phyloP scores from a whole-genome alignment of 371 early-diverging fungal genomes.

The Mortierella sp. region DNA sequence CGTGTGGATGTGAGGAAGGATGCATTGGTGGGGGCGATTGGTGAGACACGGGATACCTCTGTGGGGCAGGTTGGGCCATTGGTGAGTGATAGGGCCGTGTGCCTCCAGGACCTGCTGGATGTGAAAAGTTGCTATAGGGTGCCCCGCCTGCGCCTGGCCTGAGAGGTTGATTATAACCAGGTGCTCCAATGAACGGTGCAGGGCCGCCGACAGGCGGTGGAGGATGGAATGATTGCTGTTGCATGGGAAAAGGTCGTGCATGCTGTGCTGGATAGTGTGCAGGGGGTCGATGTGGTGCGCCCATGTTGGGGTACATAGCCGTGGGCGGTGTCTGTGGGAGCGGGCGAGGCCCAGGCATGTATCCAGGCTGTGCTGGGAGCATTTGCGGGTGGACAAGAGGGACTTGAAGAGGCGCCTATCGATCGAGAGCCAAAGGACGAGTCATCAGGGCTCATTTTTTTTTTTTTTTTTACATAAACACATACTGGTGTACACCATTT shows the following conservation, averaged over 20 bases:
- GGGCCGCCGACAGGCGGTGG: too few species aligned
- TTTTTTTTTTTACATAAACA: not conserved
- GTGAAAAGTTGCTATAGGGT: not conserved
- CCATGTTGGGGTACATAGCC: conserved; percentile 4
- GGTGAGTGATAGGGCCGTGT: not conserved
- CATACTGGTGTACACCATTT: not conserved
- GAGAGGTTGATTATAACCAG: conserved; percentile 19
- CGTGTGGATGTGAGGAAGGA: not conserved
- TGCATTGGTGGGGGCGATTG: conserved; percentile 12
- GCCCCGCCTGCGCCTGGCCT: conserved; percentile 3
- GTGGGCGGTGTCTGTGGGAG: conserved; percentile 10
- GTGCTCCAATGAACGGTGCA: conserved; percentile 25
- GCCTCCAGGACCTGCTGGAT: not conserved
- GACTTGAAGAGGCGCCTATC: conserved; percentile 18
- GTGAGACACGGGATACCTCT: conserved; percentile 7
- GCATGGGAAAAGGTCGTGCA: too few species aligned
- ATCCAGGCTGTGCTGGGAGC: conserved; percentile 20
- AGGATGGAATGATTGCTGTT: too few species aligned
- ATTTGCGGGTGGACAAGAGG: conserved; percentile 15
- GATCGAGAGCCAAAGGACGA: not conserved
- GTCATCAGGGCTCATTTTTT: not conserved
- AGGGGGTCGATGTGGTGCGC: too few species aligned
- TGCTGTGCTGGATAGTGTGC: too few species aligned
- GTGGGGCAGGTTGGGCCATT: not conserved
- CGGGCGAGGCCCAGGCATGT: conserved; percentile 11